Conservation (phyloP, 2,329 filamentous ascomycete genomes). For the Colletotrichum magnum region DNA sequence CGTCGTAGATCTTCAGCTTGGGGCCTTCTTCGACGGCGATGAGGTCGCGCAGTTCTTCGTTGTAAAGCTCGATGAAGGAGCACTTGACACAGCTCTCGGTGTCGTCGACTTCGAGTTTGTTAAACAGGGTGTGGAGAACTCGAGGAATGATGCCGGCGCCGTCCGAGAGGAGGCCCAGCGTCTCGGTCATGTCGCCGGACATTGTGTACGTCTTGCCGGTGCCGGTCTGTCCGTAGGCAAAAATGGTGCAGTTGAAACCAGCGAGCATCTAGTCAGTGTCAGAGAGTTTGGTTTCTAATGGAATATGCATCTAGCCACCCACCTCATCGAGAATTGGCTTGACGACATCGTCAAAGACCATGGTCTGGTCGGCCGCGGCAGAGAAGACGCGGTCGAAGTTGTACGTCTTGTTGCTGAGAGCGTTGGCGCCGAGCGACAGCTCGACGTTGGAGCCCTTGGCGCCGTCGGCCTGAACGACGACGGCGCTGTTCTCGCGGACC, state of each 20-base stretch:
- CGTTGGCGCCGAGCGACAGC: constrained; percentile 91
- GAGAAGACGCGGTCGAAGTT: constrained; percentile 98
- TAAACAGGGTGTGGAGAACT: constrained; percentile 88
- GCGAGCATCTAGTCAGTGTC: constrained; percentile 80
- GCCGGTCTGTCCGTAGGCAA: constrained; percentile 97
- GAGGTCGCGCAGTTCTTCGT: constrained; percentile 94
- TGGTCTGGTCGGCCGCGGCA: constrained; percentile 90
- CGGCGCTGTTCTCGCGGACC: constrained; percentile 92
- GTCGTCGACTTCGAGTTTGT: constrained; percentile 83
- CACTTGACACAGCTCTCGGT: constrained; percentile 93
- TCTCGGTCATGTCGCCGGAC: constrained; percentile 97
- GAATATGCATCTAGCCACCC: constrained; percentile 45
- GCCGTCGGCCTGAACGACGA: constrained; percentile 91
- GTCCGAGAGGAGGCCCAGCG: constrained; percentile 87
- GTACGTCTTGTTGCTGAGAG: constrained; percentile 95
- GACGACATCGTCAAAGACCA: constrained; percentile 96
- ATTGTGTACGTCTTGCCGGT: constrained; percentile 99
- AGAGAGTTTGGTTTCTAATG: background rate
- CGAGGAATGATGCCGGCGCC: constrained; percentile 96
- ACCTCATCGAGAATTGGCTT: constrained; percentile 94
- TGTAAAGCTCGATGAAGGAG: constrained; percentile 98
- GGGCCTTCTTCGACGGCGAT: constrained; percentile 84
- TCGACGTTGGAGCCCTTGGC: constrained; percentile 88
- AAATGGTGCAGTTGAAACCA: constrained; percentile 98
- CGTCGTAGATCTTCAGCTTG: constrained; percentile 97